These are phyloP conservation scores for Nowakowskiella sp. DNA, from an alignment of 192 early-diverging fungal genomes.

Conservation along the genomic window DNA sequence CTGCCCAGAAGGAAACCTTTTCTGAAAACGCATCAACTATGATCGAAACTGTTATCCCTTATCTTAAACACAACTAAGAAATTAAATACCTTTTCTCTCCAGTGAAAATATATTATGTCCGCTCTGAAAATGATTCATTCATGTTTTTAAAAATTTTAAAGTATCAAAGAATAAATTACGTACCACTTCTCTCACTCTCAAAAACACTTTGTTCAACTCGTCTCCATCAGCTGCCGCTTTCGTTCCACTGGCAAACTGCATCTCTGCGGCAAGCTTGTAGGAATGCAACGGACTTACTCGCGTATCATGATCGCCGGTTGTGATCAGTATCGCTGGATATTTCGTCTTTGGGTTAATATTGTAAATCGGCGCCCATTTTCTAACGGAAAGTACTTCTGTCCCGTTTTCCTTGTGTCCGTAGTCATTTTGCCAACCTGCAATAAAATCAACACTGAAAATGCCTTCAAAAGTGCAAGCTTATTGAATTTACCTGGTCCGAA, in stretches of 20 bases:
- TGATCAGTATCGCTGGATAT: neutral
- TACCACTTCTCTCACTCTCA: constrained; percentile 6
- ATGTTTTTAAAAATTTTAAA: no score
- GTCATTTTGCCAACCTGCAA: neutral
- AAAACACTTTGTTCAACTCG: neutral
- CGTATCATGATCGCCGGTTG: constrained; percentile 9
- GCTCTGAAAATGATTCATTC: no score
- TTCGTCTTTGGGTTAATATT: neutral
- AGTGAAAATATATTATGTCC: constrained; percentile 9
- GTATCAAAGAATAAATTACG: no score
- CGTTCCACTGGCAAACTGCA: no score
- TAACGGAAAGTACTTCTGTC: neutral
- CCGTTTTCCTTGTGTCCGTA: constrained; percentile 4
- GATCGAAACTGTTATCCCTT: neutral
- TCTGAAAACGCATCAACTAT: constrained; percentile 1
- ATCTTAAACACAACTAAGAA: neutral
- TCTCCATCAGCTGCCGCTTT: neutral
- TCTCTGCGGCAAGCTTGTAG: constrained; percentile 1
- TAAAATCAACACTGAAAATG: no score
- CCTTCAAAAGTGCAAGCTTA: no score
- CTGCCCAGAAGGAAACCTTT: constrained; percentile 11
- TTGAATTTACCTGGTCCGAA: neutral
- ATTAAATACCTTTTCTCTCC: constrained; percentile 1
- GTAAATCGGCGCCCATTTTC: neutral
- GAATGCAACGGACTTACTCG: constrained; percentile 4